These are phyloP conservation scores for Thraustochytrium striatum DNA, from an alignment of 352 stramenopile species.

Conservation along the genomic window DNA sequence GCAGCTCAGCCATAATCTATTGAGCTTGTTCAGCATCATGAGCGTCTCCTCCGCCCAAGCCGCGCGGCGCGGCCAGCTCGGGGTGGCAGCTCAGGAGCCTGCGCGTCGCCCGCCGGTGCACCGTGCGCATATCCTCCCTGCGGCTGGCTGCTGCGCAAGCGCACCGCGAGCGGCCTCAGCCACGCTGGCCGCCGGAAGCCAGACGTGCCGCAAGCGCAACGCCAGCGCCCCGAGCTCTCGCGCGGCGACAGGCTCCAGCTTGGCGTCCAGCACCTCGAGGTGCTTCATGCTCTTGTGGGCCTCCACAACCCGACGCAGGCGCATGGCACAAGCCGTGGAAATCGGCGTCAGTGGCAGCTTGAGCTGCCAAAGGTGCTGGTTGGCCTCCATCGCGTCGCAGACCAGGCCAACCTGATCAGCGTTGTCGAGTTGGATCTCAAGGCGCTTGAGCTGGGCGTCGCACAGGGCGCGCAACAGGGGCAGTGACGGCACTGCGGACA, in stretches of 20 bases:
- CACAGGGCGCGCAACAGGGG: neutral
- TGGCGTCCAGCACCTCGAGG: neutral
- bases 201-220: too few relatives aligned
- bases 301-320: neutral
- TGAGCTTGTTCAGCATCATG: too few relatives aligned
- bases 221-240: neutral
- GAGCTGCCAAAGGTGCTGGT: constrained; percentile 17
- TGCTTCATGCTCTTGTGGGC: neutral
- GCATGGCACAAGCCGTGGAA: neutral
- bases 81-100: too few relatives aligned
- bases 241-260: neutral
- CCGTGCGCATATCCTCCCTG: too few relatives aligned
- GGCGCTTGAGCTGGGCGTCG: neutral
- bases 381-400: neutral
- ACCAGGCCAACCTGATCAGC: neutral
- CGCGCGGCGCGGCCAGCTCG: too few relatives aligned
- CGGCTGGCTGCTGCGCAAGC: too few relatives aligned
- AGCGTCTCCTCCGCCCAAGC: too few relatives aligned
- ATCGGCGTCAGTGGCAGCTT: neutral
- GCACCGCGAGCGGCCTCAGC: too few relatives aligned
- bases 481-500: too few relatives aligned
- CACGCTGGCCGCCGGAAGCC: too few relatives aligned
- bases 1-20: too few relatives aligned
- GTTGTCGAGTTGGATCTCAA: neutral
- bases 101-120: too few relatives aligned